Conservation (phyloP, 2,329 filamentous ascomycete species). For the Beauveria pseudobassiana region DNA sequence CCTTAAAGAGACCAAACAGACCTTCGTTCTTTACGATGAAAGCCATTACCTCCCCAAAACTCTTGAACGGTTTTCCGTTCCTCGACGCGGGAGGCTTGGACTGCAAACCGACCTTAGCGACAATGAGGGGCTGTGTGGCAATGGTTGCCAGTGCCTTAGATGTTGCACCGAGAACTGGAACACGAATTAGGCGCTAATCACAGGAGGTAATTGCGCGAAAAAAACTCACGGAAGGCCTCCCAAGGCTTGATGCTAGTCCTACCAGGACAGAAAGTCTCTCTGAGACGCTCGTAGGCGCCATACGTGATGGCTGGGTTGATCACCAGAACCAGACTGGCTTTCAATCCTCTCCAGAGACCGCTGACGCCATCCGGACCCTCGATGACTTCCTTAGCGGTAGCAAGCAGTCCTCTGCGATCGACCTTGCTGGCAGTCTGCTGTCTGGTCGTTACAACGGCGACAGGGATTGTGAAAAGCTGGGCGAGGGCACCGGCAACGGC, state of each 20-base stretch:
- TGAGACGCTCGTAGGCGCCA: constrained; percentile 86
- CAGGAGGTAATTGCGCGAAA: neutral
- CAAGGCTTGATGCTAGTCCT: constrained; percentile 68
- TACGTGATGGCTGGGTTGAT: constrained; percentile 98
- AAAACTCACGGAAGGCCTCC: constrained; percentile 80
- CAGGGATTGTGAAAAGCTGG: constrained; percentile 92
- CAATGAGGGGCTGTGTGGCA: constrained; percentile 88
- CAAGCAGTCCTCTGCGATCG: constrained; percentile 79
- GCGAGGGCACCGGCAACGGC: constrained; percentile 84
- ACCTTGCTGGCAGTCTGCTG: constrained; percentile 86
- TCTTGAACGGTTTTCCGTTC: constrained; percentile 86
- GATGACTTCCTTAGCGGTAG: constrained; percentile 83
- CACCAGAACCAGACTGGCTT: constrained; percentile 90
- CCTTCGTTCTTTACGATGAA: constrained; percentile 92
- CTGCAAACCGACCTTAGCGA: constrained; percentile 94
- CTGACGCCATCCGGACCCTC: constrained; percentile 82
- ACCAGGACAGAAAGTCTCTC: constrained; percentile 68
- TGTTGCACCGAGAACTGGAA: constrained; percentile 75
- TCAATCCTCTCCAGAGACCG: constrained; percentile 90
- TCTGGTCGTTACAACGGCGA: constrained; percentile 89
- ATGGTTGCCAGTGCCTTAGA: constrained; percentile 92
- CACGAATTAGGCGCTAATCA: neutral
- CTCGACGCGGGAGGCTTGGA: constrained; percentile 80
- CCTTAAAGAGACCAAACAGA: constrained; percentile 80
- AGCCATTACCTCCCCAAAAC: constrained; percentile 87